A percentile compares a stretch with the other conserved stretches of the same genome.
phyloP scores from a whole-genome alignment of 768 basidiomycete genomes.

The Suillus sp. region DNA sequence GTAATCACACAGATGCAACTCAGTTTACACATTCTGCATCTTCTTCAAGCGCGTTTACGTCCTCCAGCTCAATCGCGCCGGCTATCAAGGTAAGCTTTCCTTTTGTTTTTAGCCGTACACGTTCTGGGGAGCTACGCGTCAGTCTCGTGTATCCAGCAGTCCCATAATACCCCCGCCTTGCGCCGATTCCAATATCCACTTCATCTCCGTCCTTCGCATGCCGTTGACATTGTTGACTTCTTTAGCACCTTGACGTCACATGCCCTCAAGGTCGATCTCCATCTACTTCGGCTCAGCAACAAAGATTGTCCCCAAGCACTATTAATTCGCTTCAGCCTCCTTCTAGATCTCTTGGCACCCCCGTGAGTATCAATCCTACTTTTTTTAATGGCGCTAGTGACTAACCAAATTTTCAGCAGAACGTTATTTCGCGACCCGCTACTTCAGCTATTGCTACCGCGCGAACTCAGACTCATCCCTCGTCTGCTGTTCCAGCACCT shows the following conservation, averaged over 20 bases:
- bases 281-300: slow-evolving; percentile 8
- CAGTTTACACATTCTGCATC: slow-evolving; percentile 26
- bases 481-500: not conserved
- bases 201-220: slow-evolving; percentile 9
- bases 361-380: slow-evolving; percentile 23
- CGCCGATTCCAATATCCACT: not conserved
- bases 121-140: not conserved
- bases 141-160: no score
- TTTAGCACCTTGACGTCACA: slow-evolving; percentile 34
- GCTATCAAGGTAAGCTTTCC: slow-evolving; percentile 25
- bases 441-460: not conserved
- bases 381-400: not conserved
- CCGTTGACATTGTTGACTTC: slow-evolving; percentile 13
- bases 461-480: not conserved
- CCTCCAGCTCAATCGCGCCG: slow-evolving; percentile 26
- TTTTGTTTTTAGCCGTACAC: slow-evolving; percentile 16
- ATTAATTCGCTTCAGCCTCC: not conserved
- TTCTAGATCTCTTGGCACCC: slow-evolving; percentile 6
- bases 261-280: slow-evolving; percentile 15
- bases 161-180: not conserved
- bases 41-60: slow-evolving; percentile 22
- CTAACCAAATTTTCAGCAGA: slow-evolving; percentile 18
- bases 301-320: not conserved
- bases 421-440: not conserved
- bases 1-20: slow-evolving; percentile 30